These are phyloP conservation scores for Rosa chinensis DNA, from an alignment of 306 rosid species.

Conservation along the genomic window DNA sequence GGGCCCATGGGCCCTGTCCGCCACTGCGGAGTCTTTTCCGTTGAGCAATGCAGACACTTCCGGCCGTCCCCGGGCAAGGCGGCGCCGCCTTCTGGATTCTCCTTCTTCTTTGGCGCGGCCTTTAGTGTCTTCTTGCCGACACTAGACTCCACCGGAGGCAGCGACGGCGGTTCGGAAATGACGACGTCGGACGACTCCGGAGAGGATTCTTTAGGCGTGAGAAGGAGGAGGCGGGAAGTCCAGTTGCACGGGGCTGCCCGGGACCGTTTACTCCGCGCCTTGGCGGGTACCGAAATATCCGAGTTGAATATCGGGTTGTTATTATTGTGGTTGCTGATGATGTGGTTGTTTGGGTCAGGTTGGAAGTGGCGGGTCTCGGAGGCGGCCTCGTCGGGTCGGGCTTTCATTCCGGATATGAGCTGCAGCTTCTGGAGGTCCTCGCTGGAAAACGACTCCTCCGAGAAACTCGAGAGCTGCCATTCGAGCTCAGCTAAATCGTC, in stretches of 20 bases:
- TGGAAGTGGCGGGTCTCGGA: slow-evolving; percentile 36
- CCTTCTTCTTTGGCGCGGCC: slow-evolving; percentile 46
- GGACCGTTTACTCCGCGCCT: slow-evolving; percentile 88
- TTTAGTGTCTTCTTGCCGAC: slow-evolving; percentile 39
- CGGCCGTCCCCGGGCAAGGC: slow-evolving; percentile 47
- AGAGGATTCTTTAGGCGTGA: slow-evolving; percentile 43
- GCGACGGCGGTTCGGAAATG: slow-evolving; percentile 7
- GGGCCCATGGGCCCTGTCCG: slow-evolving; percentile 91
- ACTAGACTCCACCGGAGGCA: not conserved
- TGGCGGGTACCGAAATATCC: slow-evolving; percentile 65
- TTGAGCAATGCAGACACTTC: slow-evolving; percentile 81
- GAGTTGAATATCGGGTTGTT: slow-evolving; percentile 37
- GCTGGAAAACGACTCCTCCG: slow-evolving; percentile 80
- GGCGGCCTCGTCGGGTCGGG: slow-evolving; percentile 32
- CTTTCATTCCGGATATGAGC: slow-evolving; percentile 66
- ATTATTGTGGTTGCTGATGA: not conserved
- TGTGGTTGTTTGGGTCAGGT: slow-evolving; percentile 22
- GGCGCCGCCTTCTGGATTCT: slow-evolving; percentile 28
- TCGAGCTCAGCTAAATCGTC: slow-evolving; percentile 90
- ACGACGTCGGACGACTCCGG: slow-evolving; percentile 31
- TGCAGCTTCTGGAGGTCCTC: slow-evolving; percentile 79
- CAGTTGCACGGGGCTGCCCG: slow-evolving; percentile 82
- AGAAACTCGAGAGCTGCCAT: slow-evolving; percentile 76
- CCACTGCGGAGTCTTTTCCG: slow-evolving; percentile 96
- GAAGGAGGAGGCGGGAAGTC: slow-evolving; percentile 67